phyloP scores from a whole-genome alignment of 1,284 basidiomycete species.

The Apiotrichum sp. region DNA sequence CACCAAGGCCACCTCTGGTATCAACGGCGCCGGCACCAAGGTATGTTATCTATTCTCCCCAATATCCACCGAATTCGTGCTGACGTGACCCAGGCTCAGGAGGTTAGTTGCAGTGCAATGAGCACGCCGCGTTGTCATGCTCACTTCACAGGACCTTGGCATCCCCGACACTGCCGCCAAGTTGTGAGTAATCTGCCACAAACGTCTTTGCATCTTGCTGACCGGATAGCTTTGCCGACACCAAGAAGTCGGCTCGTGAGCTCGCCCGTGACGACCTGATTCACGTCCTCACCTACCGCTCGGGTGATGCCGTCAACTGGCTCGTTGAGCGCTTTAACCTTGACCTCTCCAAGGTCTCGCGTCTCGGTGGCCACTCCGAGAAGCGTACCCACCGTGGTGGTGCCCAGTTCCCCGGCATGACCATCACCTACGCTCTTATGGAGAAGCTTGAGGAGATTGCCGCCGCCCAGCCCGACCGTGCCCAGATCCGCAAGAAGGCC shows the following conservation, averaged over 20 bases:
- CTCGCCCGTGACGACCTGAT: constrained; percentile 95
- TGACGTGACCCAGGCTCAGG: constrained; percentile 28
- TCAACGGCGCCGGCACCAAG: constrained; percentile 86
- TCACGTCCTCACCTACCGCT: constrained; percentile 85
- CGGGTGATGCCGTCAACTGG: constrained; percentile 96
- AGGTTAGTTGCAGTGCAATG: constrained; percentile 3
- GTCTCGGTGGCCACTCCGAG: constrained; percentile 90
- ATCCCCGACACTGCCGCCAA: constrained; percentile 70
- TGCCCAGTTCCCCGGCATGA: constrained; percentile 92
- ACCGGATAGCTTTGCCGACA: constrained; percentile 76
- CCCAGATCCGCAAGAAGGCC: constrained; percentile 79
- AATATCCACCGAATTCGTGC: neutral
- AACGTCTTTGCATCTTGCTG: neutral
- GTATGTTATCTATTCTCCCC: constrained; percentile 18
- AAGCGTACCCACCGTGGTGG: constrained; percentile 90
- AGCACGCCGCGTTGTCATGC: neutral
- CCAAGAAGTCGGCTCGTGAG: constrained; percentile 88
- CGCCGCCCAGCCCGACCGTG: constrained; percentile 73
- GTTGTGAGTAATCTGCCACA: constrained; percentile 25
- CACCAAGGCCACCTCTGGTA: constrained; percentile 86
- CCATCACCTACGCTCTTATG: constrained; percentile 93
- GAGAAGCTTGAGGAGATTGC: constrained; percentile 81
- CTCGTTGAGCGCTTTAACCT: constrained; percentile 80
- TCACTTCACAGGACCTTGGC: constrained; percentile 55
- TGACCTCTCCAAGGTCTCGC: constrained; percentile 89